Conservation (phyloP, 306 rosid genomes). For the Delonix regia region DNA sequence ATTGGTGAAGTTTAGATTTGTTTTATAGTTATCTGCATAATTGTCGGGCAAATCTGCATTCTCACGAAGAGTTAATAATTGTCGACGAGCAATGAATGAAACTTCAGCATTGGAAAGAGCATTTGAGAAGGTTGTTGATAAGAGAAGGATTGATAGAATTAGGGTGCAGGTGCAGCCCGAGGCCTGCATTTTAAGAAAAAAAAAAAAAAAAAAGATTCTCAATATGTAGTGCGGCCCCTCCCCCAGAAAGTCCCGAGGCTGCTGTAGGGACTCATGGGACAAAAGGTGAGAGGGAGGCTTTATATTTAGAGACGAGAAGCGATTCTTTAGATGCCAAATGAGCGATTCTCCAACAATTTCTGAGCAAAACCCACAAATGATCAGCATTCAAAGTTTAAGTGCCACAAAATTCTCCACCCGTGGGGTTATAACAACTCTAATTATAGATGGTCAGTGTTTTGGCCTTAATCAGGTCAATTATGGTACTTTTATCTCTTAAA, state of each 20-base stretch:
- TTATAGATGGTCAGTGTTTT: conserved; percentile 29
- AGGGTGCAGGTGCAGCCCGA: conserved; percentile 34
- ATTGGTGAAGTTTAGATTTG: conserved; percentile 37
- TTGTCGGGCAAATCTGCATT: conserved; percentile 49
- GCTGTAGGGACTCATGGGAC: background rate
- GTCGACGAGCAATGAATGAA: conserved; percentile 58
- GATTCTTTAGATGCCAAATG: conserved; percentile 35
- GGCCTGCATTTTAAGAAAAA: conserved; percentile 39
- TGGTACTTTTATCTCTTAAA: conserved; percentile 13
- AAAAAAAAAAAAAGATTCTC: too few species aligned
- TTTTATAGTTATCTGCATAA: conserved; percentile 22
- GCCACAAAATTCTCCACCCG: conserved; percentile 30
- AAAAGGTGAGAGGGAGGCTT: background rate
- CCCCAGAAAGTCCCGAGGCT: conserved; percentile 39
- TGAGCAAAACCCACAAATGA: conserved; percentile 13
- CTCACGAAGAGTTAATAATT: conserved; percentile 46
- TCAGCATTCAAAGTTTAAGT: conserved; percentile 5
- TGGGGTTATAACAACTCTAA: conserved; percentile 18
- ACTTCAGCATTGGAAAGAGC: conserved; percentile 60
- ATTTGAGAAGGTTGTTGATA: conserved; percentile 20
- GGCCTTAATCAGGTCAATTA: conserved; percentile 16
- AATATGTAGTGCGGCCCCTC: background rate
- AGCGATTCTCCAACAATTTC: conserved; percentile 43
- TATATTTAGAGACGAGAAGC: background rate
- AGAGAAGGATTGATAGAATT: conserved; percentile 23